These are phyloP conservation scores for Tetrapisispora iriomotensis DNA, from an alignment of 805 yeast species.

Conservation along the genomic window DNA sequence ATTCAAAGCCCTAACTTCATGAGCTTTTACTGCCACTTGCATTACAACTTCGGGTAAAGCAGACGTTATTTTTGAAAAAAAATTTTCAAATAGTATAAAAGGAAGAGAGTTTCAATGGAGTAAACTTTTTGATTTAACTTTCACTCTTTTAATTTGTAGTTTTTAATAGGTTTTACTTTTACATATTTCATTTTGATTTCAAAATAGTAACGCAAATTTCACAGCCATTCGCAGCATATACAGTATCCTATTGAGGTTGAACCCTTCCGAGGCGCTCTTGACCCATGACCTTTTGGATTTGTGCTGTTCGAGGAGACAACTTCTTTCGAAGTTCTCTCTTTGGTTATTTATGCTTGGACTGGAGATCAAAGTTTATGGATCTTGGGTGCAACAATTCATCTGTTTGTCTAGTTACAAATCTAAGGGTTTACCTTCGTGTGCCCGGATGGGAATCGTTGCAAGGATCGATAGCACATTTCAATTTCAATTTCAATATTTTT, in stretches of 20 bases:
- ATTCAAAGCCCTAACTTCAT: no score
- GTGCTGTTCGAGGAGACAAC: no score
- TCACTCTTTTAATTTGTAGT: no score
- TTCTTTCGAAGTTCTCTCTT: no score
- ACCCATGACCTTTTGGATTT: slow-evolving; percentile 62
- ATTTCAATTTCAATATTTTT: no score
- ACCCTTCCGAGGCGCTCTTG: slow-evolving; percentile 51
- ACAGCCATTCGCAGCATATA: slow-evolving; percentile 53
- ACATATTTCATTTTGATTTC: slow-evolving; percentile 3
- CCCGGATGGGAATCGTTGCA: slow-evolving; percentile 61
- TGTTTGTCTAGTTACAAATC: slow-evolving; percentile 35
- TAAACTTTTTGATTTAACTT: no score
- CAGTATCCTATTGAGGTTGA: slow-evolving; percentile 64
- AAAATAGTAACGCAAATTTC: slow-evolving; percentile 46
- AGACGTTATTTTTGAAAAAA: no score
- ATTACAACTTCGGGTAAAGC: no score
- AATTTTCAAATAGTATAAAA: no score
- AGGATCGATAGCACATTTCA: slow-evolving; percentile 36
- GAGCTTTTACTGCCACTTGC: no score
- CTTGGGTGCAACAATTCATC: slow-evolving; percentile 71
- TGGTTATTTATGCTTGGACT: slow-evolving; percentile 41
- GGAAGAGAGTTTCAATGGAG: no score
- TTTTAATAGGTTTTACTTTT: no score
- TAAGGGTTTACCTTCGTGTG: slow-evolving; percentile 68
- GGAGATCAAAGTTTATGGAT: slow-evolving; percentile 49